These are phyloP conservation scores for Protomyces gravidus DNA, from an alignment of 1,139 yeast species.

Conservation along the genomic window DNA sequence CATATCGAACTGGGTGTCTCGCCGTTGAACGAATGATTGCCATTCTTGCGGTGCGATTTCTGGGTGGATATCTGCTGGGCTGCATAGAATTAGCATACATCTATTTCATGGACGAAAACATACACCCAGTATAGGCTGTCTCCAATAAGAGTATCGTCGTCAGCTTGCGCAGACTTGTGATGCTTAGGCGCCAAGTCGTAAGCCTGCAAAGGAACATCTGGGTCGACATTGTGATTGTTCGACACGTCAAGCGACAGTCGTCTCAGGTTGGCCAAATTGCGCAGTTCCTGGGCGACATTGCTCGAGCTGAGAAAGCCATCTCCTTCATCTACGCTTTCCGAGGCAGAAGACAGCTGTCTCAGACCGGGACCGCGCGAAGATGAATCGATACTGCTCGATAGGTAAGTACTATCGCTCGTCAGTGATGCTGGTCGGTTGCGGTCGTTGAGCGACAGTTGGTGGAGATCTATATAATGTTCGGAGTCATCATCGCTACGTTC, in stretches of 20 bases:
- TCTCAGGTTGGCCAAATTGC: constrained; percentile 20
- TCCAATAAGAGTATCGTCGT: constrained; percentile 9
- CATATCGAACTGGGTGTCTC: not conserved
- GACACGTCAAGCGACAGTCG: constrained; percentile 18
- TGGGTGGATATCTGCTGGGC: constrained; percentile 27
- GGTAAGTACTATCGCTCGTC: too few species aligned
- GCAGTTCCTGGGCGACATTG: constrained; percentile 14
- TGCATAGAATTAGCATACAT: not conserved
- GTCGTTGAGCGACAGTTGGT: not conserved
- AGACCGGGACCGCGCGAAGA: too few species aligned
- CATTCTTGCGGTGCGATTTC: constrained; percentile 26
- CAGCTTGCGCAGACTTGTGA: not conserved
- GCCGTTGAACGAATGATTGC: constrained; percentile 24
- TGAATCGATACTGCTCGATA: too few species aligned
- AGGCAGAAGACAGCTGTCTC: not conserved
- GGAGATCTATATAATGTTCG: not conserved
- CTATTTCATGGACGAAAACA: not conserved
- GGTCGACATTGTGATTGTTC: constrained; percentile 11
- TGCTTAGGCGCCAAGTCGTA: constrained; percentile 5
- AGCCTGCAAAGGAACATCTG: constrained; percentile 17
- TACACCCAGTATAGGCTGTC: constrained; percentile 20
- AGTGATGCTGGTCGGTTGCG: not conserved
- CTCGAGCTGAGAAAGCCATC: constrained; percentile 13
- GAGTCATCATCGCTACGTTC: not conserved
- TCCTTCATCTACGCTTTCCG: not conserved